These are phyloP conservation scores for Cotoneaster glaucophyllus DNA, from an alignment of 306 rosid species.

Conservation along the genomic window DNA sequence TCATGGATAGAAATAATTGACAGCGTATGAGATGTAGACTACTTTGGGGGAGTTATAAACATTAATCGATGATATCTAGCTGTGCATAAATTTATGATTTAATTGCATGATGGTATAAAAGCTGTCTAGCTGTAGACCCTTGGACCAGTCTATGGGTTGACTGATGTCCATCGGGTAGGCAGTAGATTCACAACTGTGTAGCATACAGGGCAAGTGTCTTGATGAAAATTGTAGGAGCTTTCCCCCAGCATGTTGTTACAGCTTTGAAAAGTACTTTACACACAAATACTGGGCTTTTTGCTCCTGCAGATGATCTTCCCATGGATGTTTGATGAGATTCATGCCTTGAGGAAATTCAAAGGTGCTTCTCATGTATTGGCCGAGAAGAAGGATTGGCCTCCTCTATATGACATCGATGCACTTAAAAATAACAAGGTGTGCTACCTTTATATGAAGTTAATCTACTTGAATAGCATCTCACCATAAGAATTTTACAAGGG, in stretches of 20 bases:
- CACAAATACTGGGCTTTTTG: slow-evolving; percentile 3
- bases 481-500: not conserved
- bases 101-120: not conserved
- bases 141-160: not conserved
- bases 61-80: not conserved
- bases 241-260: not conserved
- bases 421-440: slow-evolving; percentile 74
- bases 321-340: slow-evolving; percentile 97
- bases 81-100: not conserved
- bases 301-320: slow-evolving; percentile 78
- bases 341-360: slow-evolving; percentile 67
- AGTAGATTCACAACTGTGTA: not conserved
- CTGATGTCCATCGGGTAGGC: not conserved
- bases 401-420: slow-evolving; percentile 47
- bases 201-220: not conserved
- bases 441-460: not conserved
- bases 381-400: slow-evolving; percentile 82
- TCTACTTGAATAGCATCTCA: not conserved
- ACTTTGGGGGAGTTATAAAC: not conserved
- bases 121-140: too few species aligned
- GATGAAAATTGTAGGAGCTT: not conserved
- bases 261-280: not conserved
- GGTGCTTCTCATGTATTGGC: slow-evolving; percentile 69
- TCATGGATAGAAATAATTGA: not conserved
- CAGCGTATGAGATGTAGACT: not conserved